Conservation (phyloP, 2,329 filamentous ascomycete species). For the Onygenales sp. region DNA sequence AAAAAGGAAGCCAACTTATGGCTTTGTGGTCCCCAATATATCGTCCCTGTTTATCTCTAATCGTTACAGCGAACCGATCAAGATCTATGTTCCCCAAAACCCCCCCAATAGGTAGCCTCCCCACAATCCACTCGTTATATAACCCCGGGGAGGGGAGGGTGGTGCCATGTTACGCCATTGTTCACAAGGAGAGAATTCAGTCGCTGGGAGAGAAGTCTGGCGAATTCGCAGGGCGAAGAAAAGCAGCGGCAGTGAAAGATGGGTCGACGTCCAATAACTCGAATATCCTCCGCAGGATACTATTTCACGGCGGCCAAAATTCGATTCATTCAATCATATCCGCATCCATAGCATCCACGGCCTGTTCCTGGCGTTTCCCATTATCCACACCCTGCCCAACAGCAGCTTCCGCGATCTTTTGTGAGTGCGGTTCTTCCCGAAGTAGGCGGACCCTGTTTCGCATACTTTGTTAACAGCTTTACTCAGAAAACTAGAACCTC, state of each 20-base stretch:
- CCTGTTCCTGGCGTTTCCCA: conserved; percentile 34
- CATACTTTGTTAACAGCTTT: neutral
- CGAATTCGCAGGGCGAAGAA: no score
- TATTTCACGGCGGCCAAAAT: neutral
- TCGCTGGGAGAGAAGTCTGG: no score
- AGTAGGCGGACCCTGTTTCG: conserved; percentile 63
- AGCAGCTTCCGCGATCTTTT: conserved; percentile 76
- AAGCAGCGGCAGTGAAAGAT: neutral
- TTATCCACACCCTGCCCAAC: conserved; percentile 65
- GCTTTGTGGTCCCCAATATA: no score
- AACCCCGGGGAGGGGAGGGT: neutral
- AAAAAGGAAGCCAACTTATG: no score
- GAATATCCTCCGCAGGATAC: neutral
- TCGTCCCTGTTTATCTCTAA: no score
- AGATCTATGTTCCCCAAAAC: neutral
- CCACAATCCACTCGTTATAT: neutral
- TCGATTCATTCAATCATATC: conserved; percentile 4
- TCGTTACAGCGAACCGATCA: neutral
- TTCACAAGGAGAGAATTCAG: no score
- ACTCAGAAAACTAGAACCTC: neutral
- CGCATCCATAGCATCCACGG: conserved; percentile 27
- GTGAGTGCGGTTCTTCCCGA: conserved; percentile 74
- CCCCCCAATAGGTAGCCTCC: no score
- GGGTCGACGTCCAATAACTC: neutral
- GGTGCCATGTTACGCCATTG: no score